phyloP scores from a whole-genome alignment of 2,329 filamentous ascomycete species.

The Penicillium sumatraense region DNA sequence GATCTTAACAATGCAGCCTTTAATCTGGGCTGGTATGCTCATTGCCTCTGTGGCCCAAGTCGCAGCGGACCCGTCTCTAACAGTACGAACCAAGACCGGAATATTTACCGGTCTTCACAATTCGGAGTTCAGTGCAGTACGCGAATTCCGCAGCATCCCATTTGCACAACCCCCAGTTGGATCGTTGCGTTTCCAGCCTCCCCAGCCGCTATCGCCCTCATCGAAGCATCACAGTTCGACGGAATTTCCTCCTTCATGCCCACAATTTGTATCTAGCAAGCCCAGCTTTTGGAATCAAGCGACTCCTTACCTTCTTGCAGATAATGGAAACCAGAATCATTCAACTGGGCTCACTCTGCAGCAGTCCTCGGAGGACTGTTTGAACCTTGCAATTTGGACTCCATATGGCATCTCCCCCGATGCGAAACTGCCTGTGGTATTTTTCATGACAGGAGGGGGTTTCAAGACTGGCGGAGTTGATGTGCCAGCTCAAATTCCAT shows the following conservation, averaged over 20 bases:
- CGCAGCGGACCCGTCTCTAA: slow-evolving; percentile 2
- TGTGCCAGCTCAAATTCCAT: slow-evolving; percentile 53
- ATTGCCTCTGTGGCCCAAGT: slow-evolving; percentile 1
- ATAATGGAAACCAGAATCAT: slow-evolving; percentile 35
- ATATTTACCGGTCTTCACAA: slow-evolving; percentile 8
- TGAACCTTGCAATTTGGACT: slow-evolving; percentile 54
- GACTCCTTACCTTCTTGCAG: slow-evolving; percentile 37
- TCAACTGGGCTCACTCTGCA: slow-evolving; percentile 4
- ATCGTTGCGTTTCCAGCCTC: slow-evolving; percentile 35
- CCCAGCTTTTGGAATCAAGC: slow-evolving; percentile 35
- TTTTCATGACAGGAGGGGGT: slow-evolving; percentile 56
- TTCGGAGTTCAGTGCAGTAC: slow-evolving; percentile 4
- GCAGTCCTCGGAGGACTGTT: slow-evolving; percentile 49
- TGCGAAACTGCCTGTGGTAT: slow-evolving; percentile 47
- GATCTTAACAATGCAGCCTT: background rate
- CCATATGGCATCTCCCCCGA: slow-evolving; percentile 35
- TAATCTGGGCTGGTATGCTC: background rate
- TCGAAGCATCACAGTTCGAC: slow-evolving; percentile 31
- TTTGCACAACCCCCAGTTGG: slow-evolving; percentile 43
- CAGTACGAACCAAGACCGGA: slow-evolving; percentile 10
- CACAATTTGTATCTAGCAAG: slow-evolving; percentile 39
- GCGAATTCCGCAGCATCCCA: slow-evolving; percentile 11
- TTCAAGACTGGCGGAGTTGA: slow-evolving; percentile 51
- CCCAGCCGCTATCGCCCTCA: slow-evolving; percentile 14
- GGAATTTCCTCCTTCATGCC: slow-evolving; percentile 37